Evolutionary conservation across 2,329 filamentous ascomycete genomes (phyloP).

Genomic region (Venturia oleaginea): DNA sequence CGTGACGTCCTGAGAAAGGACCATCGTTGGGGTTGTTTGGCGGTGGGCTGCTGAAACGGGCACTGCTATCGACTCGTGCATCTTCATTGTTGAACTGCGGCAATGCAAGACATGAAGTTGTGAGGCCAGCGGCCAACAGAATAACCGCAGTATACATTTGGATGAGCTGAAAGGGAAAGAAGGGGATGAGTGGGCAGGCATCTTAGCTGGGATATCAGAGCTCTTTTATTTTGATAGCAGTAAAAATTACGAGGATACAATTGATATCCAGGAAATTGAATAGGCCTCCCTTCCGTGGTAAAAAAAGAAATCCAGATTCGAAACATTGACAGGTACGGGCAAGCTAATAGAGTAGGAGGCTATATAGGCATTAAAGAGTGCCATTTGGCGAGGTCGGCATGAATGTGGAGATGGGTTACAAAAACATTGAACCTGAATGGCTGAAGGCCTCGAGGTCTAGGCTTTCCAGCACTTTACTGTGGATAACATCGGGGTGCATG

Average conservation of each 20-base stretch:
- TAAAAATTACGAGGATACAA: not conserved
- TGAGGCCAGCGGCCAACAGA: not conserved
- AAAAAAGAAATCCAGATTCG: not conserved
- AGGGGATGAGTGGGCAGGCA: not conserved
- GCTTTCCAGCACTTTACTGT: not conserved
- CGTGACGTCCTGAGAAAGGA: not conserved
- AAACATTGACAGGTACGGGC: not conserved
- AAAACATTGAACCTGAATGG: not conserved
- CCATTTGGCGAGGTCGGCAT: not conserved
- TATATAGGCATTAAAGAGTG: not conserved
- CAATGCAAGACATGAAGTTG: not conserved
- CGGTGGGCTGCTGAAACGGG: not conserved
- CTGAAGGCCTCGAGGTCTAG: not conserved
- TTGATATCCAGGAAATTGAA: not conserved
- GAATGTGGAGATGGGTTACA: not conserved
- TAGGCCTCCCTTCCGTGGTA: not conserved
- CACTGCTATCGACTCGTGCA: not conserved
- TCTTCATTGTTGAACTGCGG: not conserved
- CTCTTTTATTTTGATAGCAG: not conserved
- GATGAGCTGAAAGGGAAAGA: not conserved
- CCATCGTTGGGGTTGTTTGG: not conserved
- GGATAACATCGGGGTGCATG: not conserved
- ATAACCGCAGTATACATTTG: not conserved
- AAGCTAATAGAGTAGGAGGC: not conserved
- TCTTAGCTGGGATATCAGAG: not conserved